Conservation (phyloP, 2,329 filamentous ascomycete genomes). For the Zymoseptoria tritici region DNA sequence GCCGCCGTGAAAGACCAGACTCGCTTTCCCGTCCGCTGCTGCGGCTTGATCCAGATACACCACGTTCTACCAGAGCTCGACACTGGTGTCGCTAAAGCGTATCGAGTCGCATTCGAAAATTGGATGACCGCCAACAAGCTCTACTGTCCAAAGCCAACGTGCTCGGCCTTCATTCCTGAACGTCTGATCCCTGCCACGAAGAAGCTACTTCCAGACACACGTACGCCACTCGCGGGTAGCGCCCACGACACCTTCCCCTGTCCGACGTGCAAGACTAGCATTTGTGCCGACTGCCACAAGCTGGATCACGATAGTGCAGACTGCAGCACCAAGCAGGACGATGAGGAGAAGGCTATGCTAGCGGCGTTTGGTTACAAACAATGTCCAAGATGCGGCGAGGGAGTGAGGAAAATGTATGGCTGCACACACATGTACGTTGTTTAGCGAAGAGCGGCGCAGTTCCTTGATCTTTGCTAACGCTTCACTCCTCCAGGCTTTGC, state of each 20-base stretch:
- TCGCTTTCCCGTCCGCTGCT: constrained; percentile 39
- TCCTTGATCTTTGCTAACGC: neutral
- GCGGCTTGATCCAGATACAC: constrained; percentile 37
- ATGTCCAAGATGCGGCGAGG: constrained; percentile 45
- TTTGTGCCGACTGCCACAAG: constrained; percentile 41
- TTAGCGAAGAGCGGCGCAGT: no score
- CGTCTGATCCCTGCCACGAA: constrained; percentile 19
- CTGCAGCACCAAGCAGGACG: constrained; percentile 33
- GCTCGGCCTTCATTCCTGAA: constrained; percentile 42
- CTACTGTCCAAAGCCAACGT: constrained; percentile 44
- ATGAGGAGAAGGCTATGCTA: constrained; percentile 33
- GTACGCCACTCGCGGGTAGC: no score
- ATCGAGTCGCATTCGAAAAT: constrained; percentile 42
- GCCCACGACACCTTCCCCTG: constrained; percentile 31
- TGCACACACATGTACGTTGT: constrained; percentile 37
- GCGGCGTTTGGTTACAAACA: constrained; percentile 41
- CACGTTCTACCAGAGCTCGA: constrained; percentile 32
- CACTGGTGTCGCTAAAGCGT: constrained; percentile 31
- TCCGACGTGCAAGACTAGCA: constrained; percentile 35
- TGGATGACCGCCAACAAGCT: constrained; percentile 39
- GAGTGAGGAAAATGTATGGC: constrained; percentile 42
- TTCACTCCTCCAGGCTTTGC: constrained; percentile 27
- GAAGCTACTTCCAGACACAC: neutral
- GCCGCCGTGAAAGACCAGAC: constrained; percentile 33
- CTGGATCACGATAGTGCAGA: constrained; percentile 32